Evolutionary conservation across 306 rosid species (phyloP), one percentile per base, ranked within the genome.

Genomic region (Malus asiatica): DNA sequence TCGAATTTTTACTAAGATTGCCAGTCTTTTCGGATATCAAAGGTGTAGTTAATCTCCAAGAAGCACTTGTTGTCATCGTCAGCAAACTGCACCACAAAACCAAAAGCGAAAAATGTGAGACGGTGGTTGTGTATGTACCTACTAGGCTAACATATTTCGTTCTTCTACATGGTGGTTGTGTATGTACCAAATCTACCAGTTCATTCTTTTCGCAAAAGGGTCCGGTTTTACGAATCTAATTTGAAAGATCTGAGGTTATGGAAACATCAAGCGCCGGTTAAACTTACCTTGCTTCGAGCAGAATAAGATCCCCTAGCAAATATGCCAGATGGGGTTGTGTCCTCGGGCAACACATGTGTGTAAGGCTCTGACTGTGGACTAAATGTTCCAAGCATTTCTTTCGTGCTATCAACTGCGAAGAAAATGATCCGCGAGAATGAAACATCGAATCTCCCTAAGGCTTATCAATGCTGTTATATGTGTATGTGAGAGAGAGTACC

Each of bases 381-480:
- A 74, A 89, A 92, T 25, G 98, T 95, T 87, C 97, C 98, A 53
- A 95, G 81, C 98, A 95, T 95, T 79, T 90, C 97, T 80, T 90
- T 90, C 23, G 82, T 35, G 85, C 87, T 92, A 77, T 95, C 98
- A 72, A 92, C 98, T 95, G 88, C 64, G 73, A 68, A 69, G 81
- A 76, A 68, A 80, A 71, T n/a, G 69, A 18, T 61, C 29, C 4
- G 4, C 35, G 59, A 61, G 72, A 68, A 74, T 78, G 15, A 68
- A 77, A 72, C 20, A 38, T 12, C 30, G 4, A 29, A 79, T 46
- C 22, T 51, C 35, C 18, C 15, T 10, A 78, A 19, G 33, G 62
- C 61, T 38, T 23, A 65, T 32, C 20, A 5, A 16, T 62, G 11
- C 8, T 18, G 46, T 58, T 38, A 1, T 42, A 6, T 42, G 51